These are phyloP conservation scores for Drechslerella stenobrocha DNA, from an alignment of 2,329 filamentous ascomycete species.

Conservation along the genomic window DNA sequence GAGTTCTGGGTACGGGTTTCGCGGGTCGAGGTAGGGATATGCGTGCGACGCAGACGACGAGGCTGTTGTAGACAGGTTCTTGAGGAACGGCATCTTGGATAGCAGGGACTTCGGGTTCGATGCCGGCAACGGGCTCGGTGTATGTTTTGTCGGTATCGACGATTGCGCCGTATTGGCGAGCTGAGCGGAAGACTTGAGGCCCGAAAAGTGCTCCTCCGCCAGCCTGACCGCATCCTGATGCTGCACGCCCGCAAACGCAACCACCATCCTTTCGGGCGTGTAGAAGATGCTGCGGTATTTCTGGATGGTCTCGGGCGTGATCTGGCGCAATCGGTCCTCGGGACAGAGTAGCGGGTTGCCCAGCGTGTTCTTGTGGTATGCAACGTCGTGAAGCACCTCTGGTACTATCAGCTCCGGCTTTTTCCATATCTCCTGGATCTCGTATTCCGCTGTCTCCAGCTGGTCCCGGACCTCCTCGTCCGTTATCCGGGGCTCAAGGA, in stretches of 20 bases:
- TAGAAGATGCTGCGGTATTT: slow-evolving; percentile 83
- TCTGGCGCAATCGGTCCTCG: slow-evolving; percentile 74
- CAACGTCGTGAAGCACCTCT: slow-evolving; percentile 91
- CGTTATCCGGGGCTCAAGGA: slow-evolving; percentile 80
- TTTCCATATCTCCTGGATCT: slow-evolving; percentile 95
- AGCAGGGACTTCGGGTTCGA: slow-evolving; percentile 66
- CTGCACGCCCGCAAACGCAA: slow-evolving; percentile 90
- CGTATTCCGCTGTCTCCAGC: slow-evolving; percentile 87
- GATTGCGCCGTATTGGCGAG: slow-evolving; percentile 57
- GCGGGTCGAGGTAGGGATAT: slow-evolving; percentile 53
- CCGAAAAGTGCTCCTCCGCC: slow-evolving; percentile 83
- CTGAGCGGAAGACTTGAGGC: slow-evolving; percentile 68
- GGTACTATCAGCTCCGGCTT: slow-evolving; percentile 95
- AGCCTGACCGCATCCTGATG: slow-evolving; percentile 78
- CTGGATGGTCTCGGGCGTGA: slow-evolving; percentile 72
- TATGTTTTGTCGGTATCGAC: slow-evolving; percentile 58
- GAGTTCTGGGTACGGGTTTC: slow-evolving; percentile 50
- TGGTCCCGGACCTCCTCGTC: slow-evolving; percentile 85
- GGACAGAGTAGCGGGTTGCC: slow-evolving; percentile 93
- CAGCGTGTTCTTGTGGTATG: slow-evolving; percentile 92
- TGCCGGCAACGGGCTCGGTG: slow-evolving; percentile 53
- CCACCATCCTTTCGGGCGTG: slow-evolving; percentile 84
- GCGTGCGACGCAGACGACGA: slow-evolving; percentile 64
- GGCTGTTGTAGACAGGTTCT: slow-evolving; percentile 79
- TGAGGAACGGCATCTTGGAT: slow-evolving; percentile 85